Conservation (phyloP, 768 basidiomycete species). For the Suillus bovinus region DNA sequence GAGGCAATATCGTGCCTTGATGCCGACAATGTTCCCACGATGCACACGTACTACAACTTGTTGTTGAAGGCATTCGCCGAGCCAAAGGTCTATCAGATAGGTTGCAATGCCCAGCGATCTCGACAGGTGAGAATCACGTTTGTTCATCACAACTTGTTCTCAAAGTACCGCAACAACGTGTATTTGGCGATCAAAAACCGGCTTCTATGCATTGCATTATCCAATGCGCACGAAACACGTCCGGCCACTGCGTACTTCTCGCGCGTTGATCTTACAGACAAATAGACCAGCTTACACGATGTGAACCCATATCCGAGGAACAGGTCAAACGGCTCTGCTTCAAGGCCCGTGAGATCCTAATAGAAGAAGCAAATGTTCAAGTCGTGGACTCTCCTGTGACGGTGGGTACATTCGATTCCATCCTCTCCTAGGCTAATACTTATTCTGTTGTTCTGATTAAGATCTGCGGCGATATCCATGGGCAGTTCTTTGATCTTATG, state of each 20-base stretch:
- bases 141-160: constrained; percentile 23
- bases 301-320: constrained; percentile 94
- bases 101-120: constrained; percentile 53
- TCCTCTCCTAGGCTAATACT: constrained; percentile 14
- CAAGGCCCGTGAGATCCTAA: constrained; percentile 94
- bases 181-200: constrained; percentile 9
- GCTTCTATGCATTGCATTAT: constrained; percentile 23
- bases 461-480: constrained; percentile 97
- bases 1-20: neutral
- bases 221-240: constrained; percentile 7
- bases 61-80: constrained; percentile 6
- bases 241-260: constrained; percentile 9
- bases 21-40: constrained; percentile 1
- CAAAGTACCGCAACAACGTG: constrained; percentile 5
- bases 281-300: constrained; percentile 91
- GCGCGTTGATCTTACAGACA: constrained; percentile 54
- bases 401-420: constrained; percentile 45
- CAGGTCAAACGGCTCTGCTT: constrained; percentile 94
- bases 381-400: constrained; percentile 95
- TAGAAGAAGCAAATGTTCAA: constrained; percentile 98
- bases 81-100: constrained; percentile 15
- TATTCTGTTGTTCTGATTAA: constrained; percentile 25
- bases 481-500: constrained; percentile 96
- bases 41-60: constrained; percentile 11
- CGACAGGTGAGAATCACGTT: constrained; percentile 48